Conservation (phyloP, 2,329 filamentous ascomycete genomes). For the Celoporthe dispersa region DNA sequence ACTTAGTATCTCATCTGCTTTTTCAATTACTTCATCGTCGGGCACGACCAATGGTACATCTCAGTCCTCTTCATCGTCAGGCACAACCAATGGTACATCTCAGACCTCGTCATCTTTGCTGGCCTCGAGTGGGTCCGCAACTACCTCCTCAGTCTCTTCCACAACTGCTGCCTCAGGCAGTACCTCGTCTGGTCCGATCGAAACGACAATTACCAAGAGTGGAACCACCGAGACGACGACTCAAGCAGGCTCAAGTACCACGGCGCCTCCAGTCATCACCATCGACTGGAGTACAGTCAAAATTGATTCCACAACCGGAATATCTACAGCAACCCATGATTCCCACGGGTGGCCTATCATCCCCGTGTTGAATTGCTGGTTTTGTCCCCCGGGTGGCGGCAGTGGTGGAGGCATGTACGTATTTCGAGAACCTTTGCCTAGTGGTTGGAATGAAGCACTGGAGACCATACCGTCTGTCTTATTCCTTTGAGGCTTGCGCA, state of each 20-base stretch:
- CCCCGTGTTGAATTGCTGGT: conserved; percentile 15
- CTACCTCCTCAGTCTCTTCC: background rate
- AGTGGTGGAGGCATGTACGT: conserved; percentile 14
- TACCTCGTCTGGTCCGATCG: background rate
- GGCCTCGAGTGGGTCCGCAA: conserved; percentile 5
- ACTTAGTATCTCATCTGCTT: background rate
- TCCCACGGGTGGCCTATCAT: conserved; percentile 12
- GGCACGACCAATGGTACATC: background rate
- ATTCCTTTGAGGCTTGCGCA: background rate
- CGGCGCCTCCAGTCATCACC: conserved; percentile 7
- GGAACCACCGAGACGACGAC: conserved; percentile 8
- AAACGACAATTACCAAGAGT: background rate
- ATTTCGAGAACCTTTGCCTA: background rate
- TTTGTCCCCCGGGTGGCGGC: conserved; percentile 1
- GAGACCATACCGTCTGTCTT: background rate
- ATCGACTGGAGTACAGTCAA: conserved; percentile 7
- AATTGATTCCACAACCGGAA: conserved; percentile 10
- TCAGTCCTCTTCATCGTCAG: background rate
- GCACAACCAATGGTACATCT: background rate
- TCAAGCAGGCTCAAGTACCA: conserved; percentile 6
- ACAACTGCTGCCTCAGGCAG: background rate
- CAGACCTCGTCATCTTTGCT: conserved; percentile 6
- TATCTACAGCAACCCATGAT: conserved; percentile 13
- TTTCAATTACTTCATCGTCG: background rate
- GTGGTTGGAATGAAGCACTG: background rate